A percentile compares a stretch with the other conserved stretches of the same genome.
phyloP scores from a whole-genome alignment of 257 asterid species.

The Catharanthus roseus region DNA sequence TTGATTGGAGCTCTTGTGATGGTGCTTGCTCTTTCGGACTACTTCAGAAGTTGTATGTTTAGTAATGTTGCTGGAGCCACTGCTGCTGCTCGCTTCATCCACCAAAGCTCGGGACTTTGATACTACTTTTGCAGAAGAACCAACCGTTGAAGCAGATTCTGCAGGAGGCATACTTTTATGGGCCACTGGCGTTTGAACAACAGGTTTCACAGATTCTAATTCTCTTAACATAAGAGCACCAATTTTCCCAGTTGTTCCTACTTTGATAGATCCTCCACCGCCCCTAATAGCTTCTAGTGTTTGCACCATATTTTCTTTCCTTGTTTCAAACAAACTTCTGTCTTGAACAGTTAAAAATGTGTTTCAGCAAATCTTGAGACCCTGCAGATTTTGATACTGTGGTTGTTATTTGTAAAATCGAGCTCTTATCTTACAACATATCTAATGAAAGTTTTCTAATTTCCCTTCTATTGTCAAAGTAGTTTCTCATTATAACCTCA shows the following conservation, averaged over 20 bases:
- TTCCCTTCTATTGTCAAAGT: not conserved
- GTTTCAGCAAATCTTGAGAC: not conserved
- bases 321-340: not conserved
- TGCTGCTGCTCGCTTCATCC: slow-evolving; percentile 56
- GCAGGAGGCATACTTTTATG: slow-evolving; percentile 13
- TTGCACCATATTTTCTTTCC: slow-evolving; percentile 43
- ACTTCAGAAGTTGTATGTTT: slow-evolving; percentile 27
- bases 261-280: slow-evolving; percentile 77
- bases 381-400: slow-evolving; percentile 1
- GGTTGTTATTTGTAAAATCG: not conserved
- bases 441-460: not conserved
- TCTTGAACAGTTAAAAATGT: not conserved
- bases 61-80: slow-evolving; percentile 13
- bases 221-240: slow-evolving; percentile 77
- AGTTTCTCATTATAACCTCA: not conserved
- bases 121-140: slow-evolving; percentile 30
- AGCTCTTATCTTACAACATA: not conserved
- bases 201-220: slow-evolving; percentile 44
- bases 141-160: slow-evolving; percentile 21
- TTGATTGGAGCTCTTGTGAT: slow-evolving; percentile 35
- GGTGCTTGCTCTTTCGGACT: slow-evolving; percentile 38
- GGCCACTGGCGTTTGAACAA: slow-evolving; percentile 22
- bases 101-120: slow-evolving; percentile 27
- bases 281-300: slow-evolving; percentile 58
- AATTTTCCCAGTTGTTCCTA: slow-evolving; percentile 77